phyloP scores from a whole-genome alignment of 495 filamentous ascomycete species.

The Penicillium canariense region DNA sequence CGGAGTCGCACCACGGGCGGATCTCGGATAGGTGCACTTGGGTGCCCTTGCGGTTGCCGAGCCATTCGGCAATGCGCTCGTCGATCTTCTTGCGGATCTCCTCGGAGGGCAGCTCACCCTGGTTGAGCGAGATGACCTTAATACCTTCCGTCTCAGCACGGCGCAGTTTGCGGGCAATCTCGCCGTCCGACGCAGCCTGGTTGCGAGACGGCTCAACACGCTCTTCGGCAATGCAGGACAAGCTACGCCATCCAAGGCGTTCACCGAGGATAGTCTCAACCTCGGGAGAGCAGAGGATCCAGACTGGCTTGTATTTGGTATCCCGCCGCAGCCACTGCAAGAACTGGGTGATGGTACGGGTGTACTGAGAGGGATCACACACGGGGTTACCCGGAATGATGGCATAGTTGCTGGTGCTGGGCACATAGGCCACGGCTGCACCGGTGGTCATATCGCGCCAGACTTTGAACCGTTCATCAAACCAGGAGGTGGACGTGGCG shows the following conservation, averaged over 20 bases:
- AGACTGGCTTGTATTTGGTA: constrained; percentile 73
- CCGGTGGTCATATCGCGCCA: constrained; percentile 77
- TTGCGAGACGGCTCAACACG: constrained; percentile 65
- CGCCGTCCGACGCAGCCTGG: constrained; percentile 50
- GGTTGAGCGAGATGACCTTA: constrained; percentile 62
- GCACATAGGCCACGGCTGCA: constrained; percentile 75
- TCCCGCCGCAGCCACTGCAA: constrained; percentile 68
- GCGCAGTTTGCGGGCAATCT: constrained; percentile 67
- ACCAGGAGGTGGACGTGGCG: constrained; percentile 83
- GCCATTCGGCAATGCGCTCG: constrained; percentile 73
- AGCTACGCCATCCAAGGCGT: constrained; percentile 76
- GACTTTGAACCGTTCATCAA: constrained; percentile 76
- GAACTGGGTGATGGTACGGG: constrained; percentile 66
- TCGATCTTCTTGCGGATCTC: constrained; percentile 64
- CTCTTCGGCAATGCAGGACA: constrained; percentile 82
- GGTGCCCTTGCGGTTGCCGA: constrained; percentile 69
- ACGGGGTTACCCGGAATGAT: constrained; percentile 81
- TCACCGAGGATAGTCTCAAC: constrained; percentile 72
- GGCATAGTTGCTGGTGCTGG: constrained; percentile 66
- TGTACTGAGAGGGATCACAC: constrained; percentile 70
- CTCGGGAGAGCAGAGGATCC: constrained; percentile 68
- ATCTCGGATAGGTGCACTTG: constrained; percentile 87
- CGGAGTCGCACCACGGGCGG: constrained; percentile 72
- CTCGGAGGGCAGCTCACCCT: constrained; percentile 59
- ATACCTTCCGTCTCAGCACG: constrained; percentile 76